Evolutionary conservation across 768 basidiomycete genomes (phyloP).

Genomic region (Xerocomellus intermedius): DNA sequence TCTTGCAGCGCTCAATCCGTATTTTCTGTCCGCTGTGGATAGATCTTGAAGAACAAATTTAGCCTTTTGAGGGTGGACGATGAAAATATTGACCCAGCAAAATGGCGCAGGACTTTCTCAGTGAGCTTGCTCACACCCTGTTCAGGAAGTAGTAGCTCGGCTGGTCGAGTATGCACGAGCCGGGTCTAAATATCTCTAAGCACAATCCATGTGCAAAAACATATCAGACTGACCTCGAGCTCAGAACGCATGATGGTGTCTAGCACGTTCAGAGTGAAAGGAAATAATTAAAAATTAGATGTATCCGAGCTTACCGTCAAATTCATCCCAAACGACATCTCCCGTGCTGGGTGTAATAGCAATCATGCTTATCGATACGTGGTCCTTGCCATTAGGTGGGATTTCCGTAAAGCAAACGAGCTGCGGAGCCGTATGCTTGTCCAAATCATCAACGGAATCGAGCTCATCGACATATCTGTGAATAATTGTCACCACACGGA

Average conservation of each 20-base stretch:
- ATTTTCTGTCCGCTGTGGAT: constrained; percentile 42
- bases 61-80: constrained; percentile 4
- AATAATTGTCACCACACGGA: constrained; percentile 8
- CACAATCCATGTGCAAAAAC: not conserved
- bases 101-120: constrained; percentile 71
- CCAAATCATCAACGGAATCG: constrained; percentile 63
- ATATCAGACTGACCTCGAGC: constrained; percentile 59
- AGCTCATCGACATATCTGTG: constrained; percentile 79
- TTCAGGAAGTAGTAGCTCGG: constrained; percentile 72
- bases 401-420: constrained; percentile 74
- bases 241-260: constrained; percentile 86
- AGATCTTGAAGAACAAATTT: constrained; percentile 30
- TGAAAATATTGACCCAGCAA: constrained; percentile 50
- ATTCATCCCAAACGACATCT: constrained; percentile 92
- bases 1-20: constrained; percentile 62
- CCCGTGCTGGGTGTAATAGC: constrained; percentile 85
- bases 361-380: constrained; percentile 66
- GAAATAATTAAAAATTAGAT: not conserved
- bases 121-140: constrained; percentile 63
- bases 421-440: constrained; percentile 56
- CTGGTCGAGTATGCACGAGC: constrained; percentile 79
- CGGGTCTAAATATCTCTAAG: constrained; percentile 61
- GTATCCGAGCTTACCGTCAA: constrained; percentile 53
- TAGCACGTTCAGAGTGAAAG: constrained; percentile 26
- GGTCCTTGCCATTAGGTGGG: constrained; percentile 17